phyloP scores from a whole-genome alignment of 306 rosid species.

The Citrullus amarus region DNA sequence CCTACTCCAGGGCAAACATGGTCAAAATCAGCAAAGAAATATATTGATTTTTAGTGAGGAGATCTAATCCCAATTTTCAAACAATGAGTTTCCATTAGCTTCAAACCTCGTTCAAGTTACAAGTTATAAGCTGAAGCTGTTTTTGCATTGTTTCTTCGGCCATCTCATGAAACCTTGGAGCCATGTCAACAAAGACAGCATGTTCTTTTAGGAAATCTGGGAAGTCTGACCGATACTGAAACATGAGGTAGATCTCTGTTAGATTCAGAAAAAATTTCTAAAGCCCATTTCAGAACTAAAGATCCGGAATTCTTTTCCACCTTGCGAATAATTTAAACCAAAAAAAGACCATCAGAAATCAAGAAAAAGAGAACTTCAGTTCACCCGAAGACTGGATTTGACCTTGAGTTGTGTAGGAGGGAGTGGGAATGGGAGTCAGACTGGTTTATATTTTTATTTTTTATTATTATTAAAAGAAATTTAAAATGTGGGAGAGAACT shows the following conservation, averaged over 20 bases:
- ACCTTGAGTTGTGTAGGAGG: background rate
- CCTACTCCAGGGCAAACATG: conserved; percentile 31
- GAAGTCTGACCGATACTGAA: conserved; percentile 76
- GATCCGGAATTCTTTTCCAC: background rate
- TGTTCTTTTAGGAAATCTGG: conserved; percentile 80
- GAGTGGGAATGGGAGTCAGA: background rate
- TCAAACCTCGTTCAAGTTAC: conserved; percentile 75
- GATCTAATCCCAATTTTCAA: background rate
- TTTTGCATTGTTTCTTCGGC: conserved; percentile 75
- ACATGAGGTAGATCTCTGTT: background rate
- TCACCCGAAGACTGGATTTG: background rate
- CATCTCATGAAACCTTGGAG: conserved; percentile 76
- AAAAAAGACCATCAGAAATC: background rate
- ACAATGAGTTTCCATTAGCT: conserved; percentile 13
- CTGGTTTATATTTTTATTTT: too few species aligned
- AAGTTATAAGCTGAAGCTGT: conserved; percentile 67
- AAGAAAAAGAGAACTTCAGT: background rate
- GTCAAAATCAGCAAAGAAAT: conserved; percentile 9
- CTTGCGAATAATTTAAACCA: background rate
- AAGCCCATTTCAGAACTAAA: background rate
- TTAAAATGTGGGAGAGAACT: background rate
- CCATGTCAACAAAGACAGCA: conserved; percentile 81
- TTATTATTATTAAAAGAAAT: too few species aligned
- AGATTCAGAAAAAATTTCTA: background rate
- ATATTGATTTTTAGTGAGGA: background rate